A percentile compares a stretch with the other conserved stretches of the same genome.
Conservation (phyloP, 192 early-diverging fungal species). For the Coemansia sp. region DNA sequence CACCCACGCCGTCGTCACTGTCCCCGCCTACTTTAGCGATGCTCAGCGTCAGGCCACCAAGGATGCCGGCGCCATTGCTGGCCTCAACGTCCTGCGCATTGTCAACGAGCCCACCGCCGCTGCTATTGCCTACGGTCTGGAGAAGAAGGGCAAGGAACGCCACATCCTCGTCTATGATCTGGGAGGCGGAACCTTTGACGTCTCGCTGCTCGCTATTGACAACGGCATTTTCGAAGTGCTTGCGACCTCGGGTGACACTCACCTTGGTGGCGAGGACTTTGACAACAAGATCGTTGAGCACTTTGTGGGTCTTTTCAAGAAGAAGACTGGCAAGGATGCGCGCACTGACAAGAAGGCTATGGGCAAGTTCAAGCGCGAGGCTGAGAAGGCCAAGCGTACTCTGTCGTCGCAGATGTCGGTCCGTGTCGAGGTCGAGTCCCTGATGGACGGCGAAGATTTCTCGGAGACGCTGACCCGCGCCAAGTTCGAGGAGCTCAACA, state of each 20-base stretch:
- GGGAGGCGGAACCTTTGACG: constrained; percentile 98
- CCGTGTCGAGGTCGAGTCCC: constrained; percentile 95
- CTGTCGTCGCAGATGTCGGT: constrained; percentile 92
- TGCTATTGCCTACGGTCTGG: constrained; percentile 98
- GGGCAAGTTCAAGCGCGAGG: constrained; percentile 98
- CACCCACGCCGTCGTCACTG: constrained; percentile 93
- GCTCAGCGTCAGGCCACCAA: constrained; percentile 99
- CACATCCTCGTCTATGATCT: constrained; percentile 98
- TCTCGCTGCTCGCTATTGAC: constrained; percentile 95
- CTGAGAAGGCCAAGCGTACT: constrained; percentile 99
- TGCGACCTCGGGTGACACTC: constrained; percentile 98
- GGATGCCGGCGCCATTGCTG: constrained; percentile 96
- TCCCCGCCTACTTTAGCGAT: constrained; percentile 99
- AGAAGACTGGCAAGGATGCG: constrained; percentile 83
- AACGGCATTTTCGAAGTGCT: constrained; percentile 98
- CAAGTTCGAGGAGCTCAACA: constrained; percentile 84
- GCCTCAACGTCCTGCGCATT: constrained; percentile 98
- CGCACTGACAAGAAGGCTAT: constrained; percentile 85
- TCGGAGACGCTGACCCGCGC: constrained; percentile 88
- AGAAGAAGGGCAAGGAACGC: constrained; percentile 92
- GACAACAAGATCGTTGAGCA: constrained; percentile 95
- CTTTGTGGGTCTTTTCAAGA: constrained; percentile 92
- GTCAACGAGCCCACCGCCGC: constrained; percentile 99
- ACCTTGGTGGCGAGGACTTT: constrained; percentile 99
- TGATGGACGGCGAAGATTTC: constrained; percentile 80